These are phyloP conservation scores for rapeseed (Brassica napus) DNA, from an alignment of 345 rosid species.

Conservation along the genomic window Da-Ae NC_063439.1:1319001-1319500, in stretches of 20 bases:
- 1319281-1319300: slow-evolving; percentile 42
- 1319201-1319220: slow-evolving; percentile 14
- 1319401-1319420: slow-evolving; percentile 45
- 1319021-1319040: neutral
- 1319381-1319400: slow-evolving; percentile 45
- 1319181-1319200: slow-evolving; percentile 24
- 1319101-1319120: neutral
- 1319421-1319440: slow-evolving; percentile 62
- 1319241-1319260: slow-evolving; percentile 26
- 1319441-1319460: slow-evolving; percentile 60
- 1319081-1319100: no score
- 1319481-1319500: slow-evolving; percentile 41
- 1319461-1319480: slow-evolving; percentile 48
- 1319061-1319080: no score
- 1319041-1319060: no score
- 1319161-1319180: slow-evolving; percentile 24
- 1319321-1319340: slow-evolving; percentile 54
- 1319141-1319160: neutral
- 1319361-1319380: slow-evolving; percentile 59
- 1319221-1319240: slow-evolving; percentile 10
- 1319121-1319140: neutral
- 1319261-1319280: slow-evolving; percentile 24
- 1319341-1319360: slow-evolving; percentile 58
- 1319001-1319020: neutral
- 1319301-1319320: slow-evolving; percentile 57